Evolutionary conservation across 352 stramenopile genomes (phyloP).

Genomic region (Phytophthora tentaculata): DNA sequence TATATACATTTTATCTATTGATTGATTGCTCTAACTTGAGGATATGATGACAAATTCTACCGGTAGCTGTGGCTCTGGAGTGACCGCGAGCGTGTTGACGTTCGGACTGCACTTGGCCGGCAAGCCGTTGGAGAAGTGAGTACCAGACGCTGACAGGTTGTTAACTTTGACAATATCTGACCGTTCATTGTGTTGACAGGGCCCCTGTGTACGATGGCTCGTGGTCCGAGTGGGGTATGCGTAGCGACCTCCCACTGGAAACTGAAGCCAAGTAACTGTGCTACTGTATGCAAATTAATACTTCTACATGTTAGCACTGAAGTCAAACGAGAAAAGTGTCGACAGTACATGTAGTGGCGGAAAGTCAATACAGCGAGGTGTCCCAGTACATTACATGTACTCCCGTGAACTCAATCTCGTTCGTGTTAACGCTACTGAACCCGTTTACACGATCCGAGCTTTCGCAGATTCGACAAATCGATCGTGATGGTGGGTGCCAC

Average conservation of each 20-base stretch:
- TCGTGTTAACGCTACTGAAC: slow-evolving; percentile 11
- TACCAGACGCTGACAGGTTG: not conserved
- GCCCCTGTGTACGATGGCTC: slow-evolving; percentile 90
- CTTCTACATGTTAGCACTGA: too few relatives aligned
- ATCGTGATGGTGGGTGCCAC: slow-evolving; percentile 20
- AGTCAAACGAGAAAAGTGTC: too few relatives aligned
- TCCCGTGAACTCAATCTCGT: too few relatives aligned
- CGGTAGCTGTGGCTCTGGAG: slow-evolving; percentile 73
- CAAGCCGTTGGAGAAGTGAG: slow-evolving; percentile 76
- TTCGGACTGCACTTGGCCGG: slow-evolving; percentile 70
- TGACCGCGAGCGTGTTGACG: slow-evolving; percentile 69
- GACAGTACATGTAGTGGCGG: too few relatives aligned
- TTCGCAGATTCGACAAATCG: slow-evolving; percentile 27
- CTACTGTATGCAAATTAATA: not conserved
- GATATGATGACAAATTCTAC: slow-evolving; percentile 12
- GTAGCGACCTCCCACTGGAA: slow-evolving; percentile 63
- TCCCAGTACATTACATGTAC: too few relatives aligned
- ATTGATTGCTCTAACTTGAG: too few relatives aligned
- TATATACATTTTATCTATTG: too few relatives aligned
- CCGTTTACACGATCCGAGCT: slow-evolving; percentile 24
- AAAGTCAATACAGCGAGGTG: too few relatives aligned
- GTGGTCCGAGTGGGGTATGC: slow-evolving; percentile 87
- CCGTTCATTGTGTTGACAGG: slow-evolving; percentile 31
- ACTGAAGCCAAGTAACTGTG: slow-evolving; percentile 23
- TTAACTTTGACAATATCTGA: not conserved